Percentiles rank a stretch among this genome's conserved stretches.
Evolutionary conservation across 1,284 basidiomycete species (phyloP).

Genomic region (Trametes sp.): DNA sequence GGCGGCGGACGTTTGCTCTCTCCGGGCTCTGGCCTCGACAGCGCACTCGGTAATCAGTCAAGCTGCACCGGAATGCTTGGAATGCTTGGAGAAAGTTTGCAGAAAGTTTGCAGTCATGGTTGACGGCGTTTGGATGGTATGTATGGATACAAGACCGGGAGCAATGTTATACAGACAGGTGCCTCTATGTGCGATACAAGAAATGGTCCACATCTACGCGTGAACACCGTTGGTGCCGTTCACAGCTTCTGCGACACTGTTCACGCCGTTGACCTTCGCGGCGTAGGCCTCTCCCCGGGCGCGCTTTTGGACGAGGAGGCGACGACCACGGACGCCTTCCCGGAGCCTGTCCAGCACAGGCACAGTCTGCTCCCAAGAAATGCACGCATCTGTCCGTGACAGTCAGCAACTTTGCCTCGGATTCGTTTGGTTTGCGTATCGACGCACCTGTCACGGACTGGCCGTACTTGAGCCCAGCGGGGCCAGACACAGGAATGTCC

Average conservation of each 20-base stretch:
- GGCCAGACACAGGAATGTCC: constrained; percentile 83
- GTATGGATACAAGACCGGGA: constrained; percentile 9
- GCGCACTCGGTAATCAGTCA: background rate
- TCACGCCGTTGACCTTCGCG: constrained; percentile 21
- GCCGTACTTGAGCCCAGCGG: constrained; percentile 84
- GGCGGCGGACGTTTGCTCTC: constrained; percentile 2
- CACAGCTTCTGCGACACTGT: constrained; percentile 3
- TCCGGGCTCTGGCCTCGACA: background rate
- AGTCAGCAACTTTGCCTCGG: constrained; percentile 11
- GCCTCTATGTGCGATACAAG: constrained; percentile 13
- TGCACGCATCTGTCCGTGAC: constrained; percentile 71
- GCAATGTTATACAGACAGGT: constrained; percentile 1
- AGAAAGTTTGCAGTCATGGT: too few relatives aligned
- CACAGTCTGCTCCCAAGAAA: constrained; percentile 89
- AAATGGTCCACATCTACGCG: background rate
- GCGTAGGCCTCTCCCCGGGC: constrained; percentile 36
- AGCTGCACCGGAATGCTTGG: background rate
- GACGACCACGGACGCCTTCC: constrained; percentile 80
- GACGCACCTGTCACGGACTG: constrained; percentile 75
- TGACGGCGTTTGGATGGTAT: constrained; percentile 9
- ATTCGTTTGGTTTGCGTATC: background rate
- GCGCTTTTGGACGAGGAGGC: constrained; percentile 55
- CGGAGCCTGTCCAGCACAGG: constrained; percentile 83
- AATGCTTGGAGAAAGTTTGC: background rate
- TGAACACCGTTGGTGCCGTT: background rate